Evolutionary conservation across 2,329 filamentous ascomycete genomes (phyloP).

Genomic region (Hypoxylon sp.): DNA sequence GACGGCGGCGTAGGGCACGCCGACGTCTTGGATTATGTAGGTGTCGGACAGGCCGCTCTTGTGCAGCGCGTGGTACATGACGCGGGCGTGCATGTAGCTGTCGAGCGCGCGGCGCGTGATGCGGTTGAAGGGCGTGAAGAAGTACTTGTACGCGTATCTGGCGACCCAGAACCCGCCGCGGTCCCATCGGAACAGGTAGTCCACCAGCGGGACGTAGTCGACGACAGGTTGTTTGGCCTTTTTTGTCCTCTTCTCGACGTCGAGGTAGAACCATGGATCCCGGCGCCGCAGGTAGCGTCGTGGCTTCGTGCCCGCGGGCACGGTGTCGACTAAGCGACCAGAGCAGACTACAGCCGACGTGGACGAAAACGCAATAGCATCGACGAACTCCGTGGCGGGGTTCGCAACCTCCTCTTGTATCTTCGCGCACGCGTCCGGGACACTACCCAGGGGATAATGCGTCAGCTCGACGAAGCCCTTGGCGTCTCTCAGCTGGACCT

Average conservation of each 20-base stretch:
- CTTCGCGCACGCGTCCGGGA: constrained; percentile 55
- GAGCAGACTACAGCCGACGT: constrained; percentile 70
- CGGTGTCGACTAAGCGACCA: constrained; percentile 66
- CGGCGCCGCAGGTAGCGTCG: constrained; percentile 66
- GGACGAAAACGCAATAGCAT: constrained; percentile 73
- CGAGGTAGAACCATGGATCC: constrained; percentile 82
- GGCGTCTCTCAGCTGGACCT: constrained; percentile 69
- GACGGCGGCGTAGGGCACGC: constrained; percentile 60
- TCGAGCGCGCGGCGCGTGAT: constrained; percentile 72
- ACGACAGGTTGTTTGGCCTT: constrained; percentile 51
- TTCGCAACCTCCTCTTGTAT: constrained; percentile 60
- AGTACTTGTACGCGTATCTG: constrained; percentile 72
- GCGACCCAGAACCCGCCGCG: constrained; percentile 78
- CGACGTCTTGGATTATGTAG: constrained; percentile 75
- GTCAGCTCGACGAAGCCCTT: constrained; percentile 68
- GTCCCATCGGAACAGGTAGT: constrained; percentile 80
- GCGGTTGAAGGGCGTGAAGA: constrained; percentile 73
- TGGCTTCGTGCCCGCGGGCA: constrained; percentile 53
- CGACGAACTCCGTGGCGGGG: constrained; percentile 71
- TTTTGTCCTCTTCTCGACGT: constrained; percentile 62
- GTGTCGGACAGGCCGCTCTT: constrained; percentile 69
- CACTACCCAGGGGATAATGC: constrained; percentile 62
- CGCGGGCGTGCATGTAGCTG: constrained; percentile 71
- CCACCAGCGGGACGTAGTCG: constrained; percentile 71
- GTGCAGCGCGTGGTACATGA: constrained; percentile 75